Evolutionary conservation across 2,329 filamentous ascomycete genomes (phyloP), one percentile per base, ranked within the genome.

Genomic region (Aspergillus spinulosporus): DNA sequence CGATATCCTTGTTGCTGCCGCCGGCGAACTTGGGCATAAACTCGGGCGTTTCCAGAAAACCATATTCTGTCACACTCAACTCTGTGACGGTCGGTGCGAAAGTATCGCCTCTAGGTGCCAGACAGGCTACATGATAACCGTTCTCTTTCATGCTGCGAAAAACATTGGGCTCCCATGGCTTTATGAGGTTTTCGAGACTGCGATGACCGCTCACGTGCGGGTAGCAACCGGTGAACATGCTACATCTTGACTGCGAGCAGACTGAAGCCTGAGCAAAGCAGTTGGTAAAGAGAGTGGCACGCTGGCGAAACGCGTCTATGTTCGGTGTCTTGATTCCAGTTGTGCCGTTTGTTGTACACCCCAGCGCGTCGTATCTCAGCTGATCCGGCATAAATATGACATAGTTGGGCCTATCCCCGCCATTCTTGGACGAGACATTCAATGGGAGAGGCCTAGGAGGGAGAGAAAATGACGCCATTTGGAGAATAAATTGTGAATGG

Each of bases 371-470:
- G 44, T 75, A 78, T 7, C 77, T 73, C 3, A 80, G 67, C 64
- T 80, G 78, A 49, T 80, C 77, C 2, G 77, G 78, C 77, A 80
- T 79, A 58, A 79, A 80, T 5, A 79, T 74, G 29, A 54, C 48
- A 42, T 50, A 50, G 48, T 50, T 50, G 21, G 48, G 48, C 26
- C 36, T 11, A 21, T 50, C n/a, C 11, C 48, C 48, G 14, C 48
- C 36, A 12, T 50, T 50, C 21, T 40, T 40, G 11, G 48, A 50
- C 11, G 48, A 50, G 14, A 50, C 36, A 34, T 31, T 42, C 26
- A 50, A 14, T 21, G 48, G 48, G 48, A 50, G 48, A 40, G 48
- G 37, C 6, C 40, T 50, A 5, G 48, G 48, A 5, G 48, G 48
- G 11, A 40, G 12, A n/a, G 48, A 50, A 31, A 14, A 42, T 50